Evolutionary conservation across 805 yeast species (phyloP).

Genomic region (Yarrowia sp.): DNA sequence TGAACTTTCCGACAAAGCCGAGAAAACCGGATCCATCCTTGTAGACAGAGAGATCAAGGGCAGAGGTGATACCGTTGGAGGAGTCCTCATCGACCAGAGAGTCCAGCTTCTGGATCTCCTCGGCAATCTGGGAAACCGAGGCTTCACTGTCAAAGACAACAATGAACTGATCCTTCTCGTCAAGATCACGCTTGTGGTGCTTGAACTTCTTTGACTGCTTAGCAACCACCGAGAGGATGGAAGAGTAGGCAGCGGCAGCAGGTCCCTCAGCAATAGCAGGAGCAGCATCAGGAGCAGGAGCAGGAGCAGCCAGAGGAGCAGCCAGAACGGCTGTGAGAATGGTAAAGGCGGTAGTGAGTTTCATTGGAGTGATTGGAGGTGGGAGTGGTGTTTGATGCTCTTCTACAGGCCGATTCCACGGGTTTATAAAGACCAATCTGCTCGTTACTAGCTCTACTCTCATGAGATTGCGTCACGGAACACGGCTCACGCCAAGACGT

Average conservation of each 20-base stretch:
- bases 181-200: conserved; percentile 14
- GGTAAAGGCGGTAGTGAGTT: conserved; percentile 3
- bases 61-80: conserved; percentile 6
- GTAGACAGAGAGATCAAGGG: background rate
- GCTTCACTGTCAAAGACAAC: background rate
- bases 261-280: background rate
- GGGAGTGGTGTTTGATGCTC: background rate
- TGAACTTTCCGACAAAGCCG: conserved; percentile 15
- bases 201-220: conserved; percentile 14
- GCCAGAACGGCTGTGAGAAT: conserved; percentile 13
- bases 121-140: conserved; percentile 2
- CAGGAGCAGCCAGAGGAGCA: conserved; percentile 9
- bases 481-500: conserved; percentile 16
- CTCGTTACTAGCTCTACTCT: background rate
- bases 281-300: conserved; percentile 8
- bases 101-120: conserved; percentile 14
- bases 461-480: background rate
- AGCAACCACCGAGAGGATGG: conserved; percentile 9
- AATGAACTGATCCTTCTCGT: conserved; percentile 1
- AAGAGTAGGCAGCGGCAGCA: conserved; percentile 3
- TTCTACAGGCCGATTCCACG: background rate
- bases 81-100: conserved; percentile 1
- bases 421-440: background rate
- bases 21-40: conserved; percentile 12
- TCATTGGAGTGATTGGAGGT: background rate